phyloP scores from a whole-genome alignment of 2,329 filamentous ascomycete genomes.

The Fusarium musae region DNA sequence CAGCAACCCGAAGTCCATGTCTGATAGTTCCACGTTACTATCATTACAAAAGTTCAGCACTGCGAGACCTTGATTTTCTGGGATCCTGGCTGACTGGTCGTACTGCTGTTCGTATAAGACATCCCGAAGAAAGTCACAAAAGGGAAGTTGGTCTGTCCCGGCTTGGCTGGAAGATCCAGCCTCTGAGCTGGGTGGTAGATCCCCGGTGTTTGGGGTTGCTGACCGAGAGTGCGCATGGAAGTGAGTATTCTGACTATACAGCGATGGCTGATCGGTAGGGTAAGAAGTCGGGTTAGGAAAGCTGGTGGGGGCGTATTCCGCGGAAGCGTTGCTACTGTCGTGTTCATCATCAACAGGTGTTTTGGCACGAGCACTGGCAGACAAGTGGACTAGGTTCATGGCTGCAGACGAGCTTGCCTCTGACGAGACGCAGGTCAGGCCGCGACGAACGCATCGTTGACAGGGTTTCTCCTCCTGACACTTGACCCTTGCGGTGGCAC shows the following conservation, averaged over 20 bases:
- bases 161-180: constrained; percentile 28
- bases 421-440: constrained; percentile 56
- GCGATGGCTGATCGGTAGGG: constrained; percentile 23
- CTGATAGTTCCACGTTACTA: constrained; percentile 61
- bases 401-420: constrained; percentile 54
- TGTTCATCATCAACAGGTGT: constrained; percentile 36
- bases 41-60: constrained; percentile 64
- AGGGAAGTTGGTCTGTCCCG: constrained; percentile 53
- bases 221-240: constrained; percentile 32
- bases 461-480: constrained; percentile 67
- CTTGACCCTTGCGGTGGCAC: constrained; percentile 64
- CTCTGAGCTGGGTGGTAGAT: constrained; percentile 31
- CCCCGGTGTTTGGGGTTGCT: constrained; percentile 35
- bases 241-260: constrained; percentile 25
- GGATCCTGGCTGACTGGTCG: constrained; percentile 48
- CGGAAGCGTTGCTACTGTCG: constrained; percentile 29
- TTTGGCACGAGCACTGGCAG: constrained; percentile 50
- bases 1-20: constrained; percentile 62
- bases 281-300: constrained; percentile 12
- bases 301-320: constrained; percentile 12
- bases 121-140: constrained; percentile 63
- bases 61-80: constrained; percentile 55
- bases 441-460: constrained; percentile 60
- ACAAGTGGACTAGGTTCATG: constrained; percentile 57
- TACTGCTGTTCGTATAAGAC: constrained; percentile 61